These are phyloP conservation scores for Articulospora tetracladia DNA, from an alignment of 495 filamentous ascomycete species.

Conservation along the genomic window DNA sequence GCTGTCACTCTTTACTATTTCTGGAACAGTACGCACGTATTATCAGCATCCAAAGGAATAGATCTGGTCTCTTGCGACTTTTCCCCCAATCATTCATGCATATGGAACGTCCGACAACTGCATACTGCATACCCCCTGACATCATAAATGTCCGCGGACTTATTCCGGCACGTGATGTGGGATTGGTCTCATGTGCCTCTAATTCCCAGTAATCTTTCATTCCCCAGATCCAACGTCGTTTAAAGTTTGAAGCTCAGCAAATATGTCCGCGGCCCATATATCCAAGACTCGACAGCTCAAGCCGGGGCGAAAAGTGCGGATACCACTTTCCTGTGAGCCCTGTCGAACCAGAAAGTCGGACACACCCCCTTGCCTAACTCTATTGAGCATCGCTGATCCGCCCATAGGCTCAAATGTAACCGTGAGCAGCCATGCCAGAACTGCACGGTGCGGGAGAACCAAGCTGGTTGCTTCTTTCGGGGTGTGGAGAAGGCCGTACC, in stretches of 20 bases:
- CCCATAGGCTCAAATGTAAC: conserved; percentile 36
- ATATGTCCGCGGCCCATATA: conserved; percentile 2
- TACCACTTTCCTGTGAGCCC: conserved; percentile 32
- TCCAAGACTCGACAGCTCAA: conserved; percentile 1
- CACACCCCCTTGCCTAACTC: background rate
- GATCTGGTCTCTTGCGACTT: too few species aligned
- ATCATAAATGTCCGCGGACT: too few species aligned
- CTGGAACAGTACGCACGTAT: too few species aligned
- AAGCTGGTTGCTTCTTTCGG: conserved; percentile 27
- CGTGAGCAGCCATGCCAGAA: conserved; percentile 34
- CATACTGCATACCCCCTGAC: too few species aligned
- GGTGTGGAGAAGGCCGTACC: conserved; percentile 7
- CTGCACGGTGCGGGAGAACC: conserved; percentile 29
- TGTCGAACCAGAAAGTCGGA: conserved; percentile 35
- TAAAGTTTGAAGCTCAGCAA: too few species aligned
- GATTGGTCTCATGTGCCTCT: background rate
- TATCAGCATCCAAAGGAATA: too few species aligned
- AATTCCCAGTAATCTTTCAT: too few species aligned
- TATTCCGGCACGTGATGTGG: too few species aligned
- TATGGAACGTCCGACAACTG: too few species aligned
- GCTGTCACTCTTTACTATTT: too few species aligned
- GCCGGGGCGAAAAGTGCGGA: conserved; percentile 9
- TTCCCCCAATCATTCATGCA: too few species aligned
- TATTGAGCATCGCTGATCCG: conserved; percentile 3
- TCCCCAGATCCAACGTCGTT: too few species aligned